These are phyloP conservation scores for Boletellus sp. DNA, from an alignment of 768 basidiomycete species.

Conservation along the genomic window DNA sequence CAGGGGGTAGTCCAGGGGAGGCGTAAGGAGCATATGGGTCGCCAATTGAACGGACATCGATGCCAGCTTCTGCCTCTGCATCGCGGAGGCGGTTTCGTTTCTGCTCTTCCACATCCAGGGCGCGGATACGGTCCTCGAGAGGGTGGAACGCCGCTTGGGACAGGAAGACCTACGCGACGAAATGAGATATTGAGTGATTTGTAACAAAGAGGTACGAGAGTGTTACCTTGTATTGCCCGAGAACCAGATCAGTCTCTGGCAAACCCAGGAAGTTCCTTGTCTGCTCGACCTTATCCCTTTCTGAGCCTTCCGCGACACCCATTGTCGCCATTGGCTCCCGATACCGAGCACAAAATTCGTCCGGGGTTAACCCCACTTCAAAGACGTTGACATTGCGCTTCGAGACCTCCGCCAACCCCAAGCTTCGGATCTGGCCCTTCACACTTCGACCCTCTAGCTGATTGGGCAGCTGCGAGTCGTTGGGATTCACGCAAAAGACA, in stretches of 20 bases:
- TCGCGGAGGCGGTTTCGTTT: slow-evolving; percentile 76
- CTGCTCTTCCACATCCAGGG: slow-evolving; percentile 81
- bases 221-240: slow-evolving; percentile 81
- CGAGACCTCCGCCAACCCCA: slow-evolving; percentile 77
- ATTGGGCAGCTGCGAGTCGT: slow-evolving; percentile 91
- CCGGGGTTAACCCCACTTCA: slow-evolving; percentile 80
- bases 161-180: slow-evolving; percentile 70
- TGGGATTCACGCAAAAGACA: slow-evolving; percentile 90
- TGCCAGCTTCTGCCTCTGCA: slow-evolving; percentile 68
- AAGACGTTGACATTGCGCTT: slow-evolving; percentile 63
- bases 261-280: slow-evolving; percentile 54
- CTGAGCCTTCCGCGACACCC: slow-evolving; percentile 57
- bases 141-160: slow-evolving; percentile 81
- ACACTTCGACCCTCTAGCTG: slow-evolving; percentile 90
- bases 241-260: slow-evolving; percentile 67
- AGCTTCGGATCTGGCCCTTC: slow-evolving; percentile 84
- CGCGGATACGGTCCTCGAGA: slow-evolving; percentile 83
- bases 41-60: slow-evolving; percentile 48
- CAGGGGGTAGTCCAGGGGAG: slow-evolving; percentile 44
- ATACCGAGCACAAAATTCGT: slow-evolving; percentile 87
- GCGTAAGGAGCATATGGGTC: slow-evolving; percentile 82
- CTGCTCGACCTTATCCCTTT: slow-evolving; percentile 58
- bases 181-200: slow-evolving; percentile 3
- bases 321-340: slow-evolving; percentile 54
- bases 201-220: neutral